Conservation (phyloP, 768 basidiomycete genomes). For the Neoboletus brunneissimus region DNA sequence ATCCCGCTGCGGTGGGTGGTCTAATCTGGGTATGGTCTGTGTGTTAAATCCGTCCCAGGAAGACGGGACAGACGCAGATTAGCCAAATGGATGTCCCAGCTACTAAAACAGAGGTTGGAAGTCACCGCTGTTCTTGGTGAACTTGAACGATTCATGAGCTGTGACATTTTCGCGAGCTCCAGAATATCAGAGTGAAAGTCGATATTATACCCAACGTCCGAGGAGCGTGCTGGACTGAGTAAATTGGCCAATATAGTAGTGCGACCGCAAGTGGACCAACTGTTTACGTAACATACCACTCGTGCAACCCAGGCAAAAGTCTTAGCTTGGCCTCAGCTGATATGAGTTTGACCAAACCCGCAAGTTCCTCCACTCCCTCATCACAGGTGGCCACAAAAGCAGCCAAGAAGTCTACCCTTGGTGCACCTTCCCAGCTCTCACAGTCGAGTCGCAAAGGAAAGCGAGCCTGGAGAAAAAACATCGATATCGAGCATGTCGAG, state of each 20-base stretch:
- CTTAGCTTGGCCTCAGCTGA: not conserved
- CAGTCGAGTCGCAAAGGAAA: constrained; percentile 90
- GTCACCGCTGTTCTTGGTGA: not conserved
- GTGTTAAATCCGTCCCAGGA: not conserved
- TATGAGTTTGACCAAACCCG: constrained; percentile 8
- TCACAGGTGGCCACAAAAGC: constrained; percentile 8
- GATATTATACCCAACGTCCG: not conserved
- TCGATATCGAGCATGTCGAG: constrained; percentile 80
- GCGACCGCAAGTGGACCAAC: too few species aligned
- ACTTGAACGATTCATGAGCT: not conserved
- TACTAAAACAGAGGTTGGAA: not conserved
- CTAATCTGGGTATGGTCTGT: not conserved
- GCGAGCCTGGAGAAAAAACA: constrained; percentile 90
- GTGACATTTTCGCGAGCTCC: not conserved
- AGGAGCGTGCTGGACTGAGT: not conserved
- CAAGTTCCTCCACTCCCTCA: not conserved
- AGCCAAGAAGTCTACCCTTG: constrained; percentile 13
- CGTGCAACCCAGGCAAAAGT: not conserved
- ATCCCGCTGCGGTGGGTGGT: not conserved
- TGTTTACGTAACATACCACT: constrained; percentile 4
- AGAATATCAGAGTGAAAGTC: not conserved
- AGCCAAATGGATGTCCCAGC: not conserved
- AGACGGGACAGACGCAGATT: not conserved
- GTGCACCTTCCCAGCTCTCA: constrained; percentile 29
- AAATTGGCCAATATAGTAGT: too few species aligned